Percentiles rank a stretch among this genome's conserved stretches.
Conservation (phyloP, 495 filamentous ascomycete species). For the Penicillium samsonianum region DNA sequence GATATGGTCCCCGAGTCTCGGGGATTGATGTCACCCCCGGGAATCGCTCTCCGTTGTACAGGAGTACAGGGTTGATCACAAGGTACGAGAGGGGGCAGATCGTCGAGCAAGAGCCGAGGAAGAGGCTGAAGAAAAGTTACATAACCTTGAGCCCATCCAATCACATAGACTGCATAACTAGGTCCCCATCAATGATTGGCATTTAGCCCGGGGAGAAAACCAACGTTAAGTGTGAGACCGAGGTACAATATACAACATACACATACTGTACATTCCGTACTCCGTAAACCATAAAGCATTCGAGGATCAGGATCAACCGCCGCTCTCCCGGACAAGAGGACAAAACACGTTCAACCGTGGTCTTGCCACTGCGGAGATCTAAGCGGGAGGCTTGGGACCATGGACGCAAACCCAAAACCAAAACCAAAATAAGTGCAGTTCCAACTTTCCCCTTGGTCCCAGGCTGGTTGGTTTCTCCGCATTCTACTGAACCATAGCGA, state of each 20-base stretch:
- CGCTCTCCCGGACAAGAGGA: constrained; percentile 9
- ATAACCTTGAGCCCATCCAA: not conserved
- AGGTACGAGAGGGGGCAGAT: not conserved
- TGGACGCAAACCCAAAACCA: not conserved
- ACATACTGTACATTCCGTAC: not conserved
- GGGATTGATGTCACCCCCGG: not conserved
- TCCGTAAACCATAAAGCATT: not conserved
- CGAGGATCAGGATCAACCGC: constrained; percentile 1
- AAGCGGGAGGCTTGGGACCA: constrained; percentile 13
- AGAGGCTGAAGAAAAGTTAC: constrained; percentile 12
- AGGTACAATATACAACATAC: constrained; percentile 3
- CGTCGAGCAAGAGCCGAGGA: constrained; percentile 1
- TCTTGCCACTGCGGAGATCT: constrained; percentile 22
- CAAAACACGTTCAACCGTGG: not conserved
- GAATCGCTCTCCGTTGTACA: not conserved
- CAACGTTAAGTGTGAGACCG: not conserved
- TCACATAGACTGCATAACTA: not conserved
- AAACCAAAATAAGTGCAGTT: not conserved
- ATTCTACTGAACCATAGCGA: constrained; percentile 15
- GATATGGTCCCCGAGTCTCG: constrained; percentile 8
- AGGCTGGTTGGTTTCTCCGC: constrained; percentile 24
- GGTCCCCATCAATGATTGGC: not conserved
- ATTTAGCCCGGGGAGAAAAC: not conserved
- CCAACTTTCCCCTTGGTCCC: not conserved
- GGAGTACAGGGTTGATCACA: not conserved